Evolutionary conservation across 1,139 yeast genomes (phyloP).

Genomic region (Candida sp.): DNA sequence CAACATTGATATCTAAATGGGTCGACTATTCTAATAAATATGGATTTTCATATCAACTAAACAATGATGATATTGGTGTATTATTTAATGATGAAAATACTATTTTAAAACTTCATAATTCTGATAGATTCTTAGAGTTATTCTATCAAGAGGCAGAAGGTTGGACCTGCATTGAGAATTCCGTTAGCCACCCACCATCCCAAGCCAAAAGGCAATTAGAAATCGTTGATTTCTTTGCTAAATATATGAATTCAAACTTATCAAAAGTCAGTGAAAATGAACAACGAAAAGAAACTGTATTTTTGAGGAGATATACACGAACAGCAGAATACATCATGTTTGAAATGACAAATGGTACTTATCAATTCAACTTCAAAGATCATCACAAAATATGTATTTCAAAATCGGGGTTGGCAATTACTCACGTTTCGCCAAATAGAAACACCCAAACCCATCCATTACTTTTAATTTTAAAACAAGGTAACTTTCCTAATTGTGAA

Average conservation of each 20-base stretch:
- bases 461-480: slow-evolving; percentile 56
- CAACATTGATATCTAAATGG: slow-evolving; percentile 89
- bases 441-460: slow-evolving; percentile 69
- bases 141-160: slow-evolving; percentile 63
- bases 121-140: slow-evolving; percentile 60
- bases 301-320: slow-evolving; percentile 79
- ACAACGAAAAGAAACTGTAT: slow-evolving; percentile 60
- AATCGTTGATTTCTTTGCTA: slow-evolving; percentile 80
- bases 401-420: slow-evolving; percentile 69
- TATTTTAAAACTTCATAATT: slow-evolving; percentile 64
- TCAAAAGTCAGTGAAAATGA: slow-evolving; percentile 68
- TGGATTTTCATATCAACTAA: slow-evolving; percentile 91
- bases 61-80: slow-evolving; percentile 91
- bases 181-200: slow-evolving; percentile 52
- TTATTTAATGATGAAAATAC: slow-evolving; percentile 82
- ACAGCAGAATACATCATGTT: slow-evolving; percentile 83
- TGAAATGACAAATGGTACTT: slow-evolving; percentile 87
- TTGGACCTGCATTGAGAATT: slow-evolving; percentile 70
- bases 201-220: slow-evolving; percentile 70
- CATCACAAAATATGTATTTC: slow-evolving; percentile 87
- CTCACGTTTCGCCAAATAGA: slow-evolving; percentile 79
- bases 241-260: slow-evolving; percentile 77
- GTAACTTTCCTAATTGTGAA: slow-evolving; percentile 53
- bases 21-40: slow-evolving; percentile 96
- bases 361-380: slow-evolving; percentile 93